Percentiles rank a stretch among this genome's conserved stretches.
These are phyloP conservation scores for Bauhinia variegata DNA, from an alignment of 306 rosid species.

Conservation along the genomic window DNA sequence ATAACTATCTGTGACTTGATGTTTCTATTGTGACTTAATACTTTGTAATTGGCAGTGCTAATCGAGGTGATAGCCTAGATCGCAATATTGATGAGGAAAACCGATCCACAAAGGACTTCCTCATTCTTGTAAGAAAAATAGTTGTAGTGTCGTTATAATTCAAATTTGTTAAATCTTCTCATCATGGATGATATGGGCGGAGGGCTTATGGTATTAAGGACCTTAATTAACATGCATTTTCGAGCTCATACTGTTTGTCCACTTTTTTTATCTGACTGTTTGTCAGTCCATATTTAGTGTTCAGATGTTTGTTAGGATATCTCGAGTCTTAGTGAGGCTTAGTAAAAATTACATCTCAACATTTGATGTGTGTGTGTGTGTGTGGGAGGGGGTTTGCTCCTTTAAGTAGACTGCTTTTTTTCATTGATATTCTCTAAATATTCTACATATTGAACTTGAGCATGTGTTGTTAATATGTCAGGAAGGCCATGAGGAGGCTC, in stretches of 20 bases:
- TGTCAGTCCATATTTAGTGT: too few relatives aligned
- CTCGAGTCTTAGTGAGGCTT: too few relatives aligned
- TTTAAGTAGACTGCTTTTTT: constrained; percentile 22
- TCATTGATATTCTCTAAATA: constrained; percentile 17
- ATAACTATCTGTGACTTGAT: constrained; percentile 1
- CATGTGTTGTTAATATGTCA: constrained; percentile 44
- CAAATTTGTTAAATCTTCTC: constrained; percentile 17
- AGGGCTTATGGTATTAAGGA: constrained; percentile 21
- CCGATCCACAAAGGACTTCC: constrained; percentile 75
- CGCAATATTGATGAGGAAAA: constrained; percentile 85
- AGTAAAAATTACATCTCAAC: too few relatives aligned
- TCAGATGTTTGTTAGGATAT: too few relatives aligned
- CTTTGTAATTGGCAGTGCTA: constrained; percentile 66
- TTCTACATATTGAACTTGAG: constrained; percentile 32
- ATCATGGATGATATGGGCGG: constrained; percentile 10
- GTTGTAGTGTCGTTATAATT: constrained; percentile 31
- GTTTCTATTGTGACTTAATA: constrained; percentile 27
- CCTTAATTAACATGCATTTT: constrained; percentile 20
- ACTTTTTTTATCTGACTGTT: background rate
- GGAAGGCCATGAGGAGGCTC: constrained; percentile 99
- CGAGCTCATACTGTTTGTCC: constrained; percentile 21
- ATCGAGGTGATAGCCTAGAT: constrained; percentile 97
- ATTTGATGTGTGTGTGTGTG: too few relatives aligned
- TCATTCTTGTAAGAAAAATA: constrained; percentile 78
- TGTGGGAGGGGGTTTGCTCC: too few relatives aligned